Percentiles rank a stretch among this genome's conserved stretches.
phyloP scores from a whole-genome alignment of 768 basidiomycete genomes.

The Sutorius australiensis region DNA sequence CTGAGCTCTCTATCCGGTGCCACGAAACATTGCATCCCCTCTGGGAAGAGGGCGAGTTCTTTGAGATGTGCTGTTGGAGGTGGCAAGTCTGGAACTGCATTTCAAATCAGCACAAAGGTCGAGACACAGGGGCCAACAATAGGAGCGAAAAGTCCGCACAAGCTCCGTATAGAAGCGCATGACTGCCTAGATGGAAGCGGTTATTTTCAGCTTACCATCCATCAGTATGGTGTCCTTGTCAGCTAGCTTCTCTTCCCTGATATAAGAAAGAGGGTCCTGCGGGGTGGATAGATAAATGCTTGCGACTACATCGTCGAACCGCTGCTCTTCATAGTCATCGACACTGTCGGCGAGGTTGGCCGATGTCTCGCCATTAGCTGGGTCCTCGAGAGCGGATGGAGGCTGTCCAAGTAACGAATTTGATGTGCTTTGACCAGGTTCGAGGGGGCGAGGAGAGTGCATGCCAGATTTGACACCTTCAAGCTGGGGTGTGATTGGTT shows the following conservation, averaged over 20 bases:
- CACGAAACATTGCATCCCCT: conserved; percentile 27
- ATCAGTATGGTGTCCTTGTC: conserved; percentile 49
- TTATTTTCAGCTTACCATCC: conserved; percentile 46
- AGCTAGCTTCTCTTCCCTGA: conserved; percentile 55
- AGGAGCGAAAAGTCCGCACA: conserved; percentile 22
- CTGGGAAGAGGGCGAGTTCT: conserved; percentile 33
- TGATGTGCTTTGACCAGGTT: conserved; percentile 14
- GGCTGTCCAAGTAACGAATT: conserved; percentile 25
- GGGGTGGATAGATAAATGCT: conserved; percentile 30
- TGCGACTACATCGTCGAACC: conserved; percentile 32
- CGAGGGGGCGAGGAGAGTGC: conserved; percentile 19
- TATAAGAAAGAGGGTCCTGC: conserved; percentile 30
- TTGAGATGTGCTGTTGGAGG: conserved; percentile 47
- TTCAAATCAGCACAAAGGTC: conserved; percentile 16
- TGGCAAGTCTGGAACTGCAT: conserved; percentile 52
- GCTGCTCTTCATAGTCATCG: conserved; percentile 10
- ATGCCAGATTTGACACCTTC: conserved; percentile 15
- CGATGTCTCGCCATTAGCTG: neutral
- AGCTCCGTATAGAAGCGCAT: conserved; percentile 17
- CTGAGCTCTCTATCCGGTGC: conserved; percentile 16
- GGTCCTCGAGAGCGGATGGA: conserved; percentile 11
- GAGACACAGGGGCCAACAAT: conserved; percentile 18
- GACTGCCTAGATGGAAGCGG: conserved; percentile 7
- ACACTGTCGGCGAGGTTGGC: neutral
- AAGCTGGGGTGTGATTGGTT: conserved; percentile 17